Conservation (phyloP, 805 yeast genomes). For the Yarrowia sp. region DNA sequence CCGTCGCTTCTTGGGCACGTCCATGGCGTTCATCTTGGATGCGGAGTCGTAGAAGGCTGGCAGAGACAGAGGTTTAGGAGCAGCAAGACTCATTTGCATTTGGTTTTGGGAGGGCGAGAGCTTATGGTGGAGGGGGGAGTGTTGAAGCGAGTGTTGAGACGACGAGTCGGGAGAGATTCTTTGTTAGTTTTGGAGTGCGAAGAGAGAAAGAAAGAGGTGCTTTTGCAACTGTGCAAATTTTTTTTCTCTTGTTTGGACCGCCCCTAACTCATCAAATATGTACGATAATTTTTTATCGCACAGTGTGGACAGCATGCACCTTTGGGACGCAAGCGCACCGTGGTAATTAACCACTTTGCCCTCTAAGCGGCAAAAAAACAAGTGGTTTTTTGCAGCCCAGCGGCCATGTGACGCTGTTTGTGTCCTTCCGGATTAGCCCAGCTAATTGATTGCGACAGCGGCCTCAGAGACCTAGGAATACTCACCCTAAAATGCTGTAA, state of each 20-base stretch:
- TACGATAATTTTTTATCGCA: not conserved
- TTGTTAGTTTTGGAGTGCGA: no score
- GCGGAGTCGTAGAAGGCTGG: not conserved
- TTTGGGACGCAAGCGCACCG: not conserved
- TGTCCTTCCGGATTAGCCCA: not conserved
- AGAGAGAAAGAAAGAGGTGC: no score
- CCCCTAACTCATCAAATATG: not conserved
- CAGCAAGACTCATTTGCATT: conserved; percentile 20
- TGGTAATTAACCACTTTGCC: not conserved
- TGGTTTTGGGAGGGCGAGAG: not conserved
- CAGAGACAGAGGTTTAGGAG: conserved; percentile 21
- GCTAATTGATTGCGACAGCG: not conserved
- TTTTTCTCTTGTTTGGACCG: no score
- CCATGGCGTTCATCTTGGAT: not conserved
- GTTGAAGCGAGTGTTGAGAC: not conserved
- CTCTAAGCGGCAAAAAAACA: no score
- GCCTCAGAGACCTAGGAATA: no score
- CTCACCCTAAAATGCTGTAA: conserved; percentile 17
- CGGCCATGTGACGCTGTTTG: not conserved
- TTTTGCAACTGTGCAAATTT: no score
- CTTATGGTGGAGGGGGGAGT: no score
- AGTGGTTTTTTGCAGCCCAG: no score
- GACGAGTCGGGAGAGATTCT: not conserved
- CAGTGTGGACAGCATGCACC: conserved; percentile 1
- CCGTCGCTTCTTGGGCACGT: conserved; percentile 1